Evolutionary conservation across 2,329 filamentous ascomycete species (phyloP).

Genomic region (Ophiocordyceps unilateralis): DNA sequence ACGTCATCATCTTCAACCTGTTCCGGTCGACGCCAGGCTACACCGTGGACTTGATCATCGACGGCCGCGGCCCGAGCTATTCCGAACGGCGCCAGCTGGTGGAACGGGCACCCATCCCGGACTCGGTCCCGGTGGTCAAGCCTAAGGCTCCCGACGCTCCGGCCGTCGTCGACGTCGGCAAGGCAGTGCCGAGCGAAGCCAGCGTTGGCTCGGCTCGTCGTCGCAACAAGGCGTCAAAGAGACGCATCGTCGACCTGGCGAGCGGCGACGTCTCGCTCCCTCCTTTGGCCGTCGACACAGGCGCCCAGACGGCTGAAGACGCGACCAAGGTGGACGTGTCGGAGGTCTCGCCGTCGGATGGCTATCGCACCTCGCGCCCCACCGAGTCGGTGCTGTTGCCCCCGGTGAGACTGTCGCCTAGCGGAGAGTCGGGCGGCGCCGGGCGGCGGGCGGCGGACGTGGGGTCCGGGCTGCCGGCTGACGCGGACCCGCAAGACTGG

Average conservation of each 20-base stretch:
- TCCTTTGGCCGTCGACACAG: conserved; percentile 13
- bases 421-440: conserved; percentile 8
- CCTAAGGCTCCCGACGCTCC: conserved; percentile 44
- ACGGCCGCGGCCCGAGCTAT: conserved; percentile 68
- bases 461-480: not conserved
- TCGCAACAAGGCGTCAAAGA: conserved; percentile 35
- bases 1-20: conserved; percentile 85
- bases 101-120: conserved; percentile 61
- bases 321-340: conserved; percentile 6
- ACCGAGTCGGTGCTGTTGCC: conserved; percentile 19
- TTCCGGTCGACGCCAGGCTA: conserved; percentile 85
- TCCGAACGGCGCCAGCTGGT: conserved; percentile 70
- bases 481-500: conserved; percentile 35
- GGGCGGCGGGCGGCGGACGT: not conserved
- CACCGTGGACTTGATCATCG: conserved; percentile 77
- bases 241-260: conserved; percentile 47
- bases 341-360: conserved; percentile 11
- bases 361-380: conserved; percentile 28
- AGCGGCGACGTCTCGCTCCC: conserved; percentile 25
- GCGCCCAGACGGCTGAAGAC: conserved; percentile 4
- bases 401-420: conserved; percentile 8
- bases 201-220: conserved; percentile 43
- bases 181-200: conserved; percentile 40
- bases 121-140: conserved; percentile 63
- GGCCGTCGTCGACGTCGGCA: conserved; percentile 49